phyloP scores from a whole-genome alignment of 345 rosid species.

The Zanthoxylum bungeanum region DNA sequence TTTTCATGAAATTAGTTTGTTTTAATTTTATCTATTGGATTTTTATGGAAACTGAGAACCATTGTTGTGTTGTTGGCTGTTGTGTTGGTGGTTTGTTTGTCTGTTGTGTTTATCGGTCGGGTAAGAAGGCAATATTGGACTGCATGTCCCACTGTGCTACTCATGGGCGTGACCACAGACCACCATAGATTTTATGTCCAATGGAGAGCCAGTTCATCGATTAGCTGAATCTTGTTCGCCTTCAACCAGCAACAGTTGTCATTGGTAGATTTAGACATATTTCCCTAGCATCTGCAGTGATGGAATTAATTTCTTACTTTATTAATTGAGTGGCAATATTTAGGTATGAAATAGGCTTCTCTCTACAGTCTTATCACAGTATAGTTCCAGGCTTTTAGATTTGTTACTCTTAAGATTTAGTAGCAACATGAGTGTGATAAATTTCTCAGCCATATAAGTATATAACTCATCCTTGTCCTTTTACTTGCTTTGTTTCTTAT shows the following conservation, averaged over 20 bases:
- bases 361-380: conserved; percentile 10
- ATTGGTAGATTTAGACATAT: conserved; percentile 29
- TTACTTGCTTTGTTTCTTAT: conserved; percentile 8
- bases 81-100: conserved; percentile 29
- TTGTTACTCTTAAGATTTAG: not conserved
- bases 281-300: conserved; percentile 22
- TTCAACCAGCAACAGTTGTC: conserved; percentile 25
- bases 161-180: conserved; percentile 20
- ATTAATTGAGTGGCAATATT: conserved; percentile 16
- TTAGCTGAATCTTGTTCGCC: conserved; percentile 27
- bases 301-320: conserved; percentile 24
- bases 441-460: not conserved
- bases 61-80: conserved; percentile 30
- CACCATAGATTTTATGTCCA: conserved; percentile 22
- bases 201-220: conserved; percentile 19
- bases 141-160: conserved; percentile 26
- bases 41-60: conserved; percentile 22
- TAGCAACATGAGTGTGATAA: not conserved
- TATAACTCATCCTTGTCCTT: not conserved
- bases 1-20: conserved; percentile 1
- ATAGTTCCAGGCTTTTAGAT: conserved; percentile 6
- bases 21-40: conserved; percentile 19
- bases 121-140: conserved; percentile 36
- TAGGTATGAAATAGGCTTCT: conserved; percentile 27
- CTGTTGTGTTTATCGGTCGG: conserved; percentile 25